These are phyloP conservation scores for Kregervanrija pseudodelftensis DNA, from an alignment of 805 yeast genomes.

Conservation along the genomic window DNA sequence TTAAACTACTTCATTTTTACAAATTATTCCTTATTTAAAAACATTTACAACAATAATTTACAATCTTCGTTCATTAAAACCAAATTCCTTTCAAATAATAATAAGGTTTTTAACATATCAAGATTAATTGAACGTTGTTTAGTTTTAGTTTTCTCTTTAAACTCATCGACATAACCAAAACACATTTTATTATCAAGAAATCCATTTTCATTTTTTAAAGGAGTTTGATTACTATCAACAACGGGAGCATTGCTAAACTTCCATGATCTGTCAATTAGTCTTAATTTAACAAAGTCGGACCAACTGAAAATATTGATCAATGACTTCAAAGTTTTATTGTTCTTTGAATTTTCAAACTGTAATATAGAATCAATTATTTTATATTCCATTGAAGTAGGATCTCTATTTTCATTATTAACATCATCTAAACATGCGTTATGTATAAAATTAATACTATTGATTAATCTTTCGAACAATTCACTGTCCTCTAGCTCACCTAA, in stretches of 20 bases:
- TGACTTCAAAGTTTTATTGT: neutral
- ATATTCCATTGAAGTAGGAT: constrained; percentile 8
- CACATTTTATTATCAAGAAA: constrained; percentile 8
- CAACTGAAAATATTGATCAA: constrained; percentile 1
- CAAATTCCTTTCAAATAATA: constrained; percentile 16
- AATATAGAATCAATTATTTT: constrained; percentile 14
- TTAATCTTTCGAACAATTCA: constrained; percentile 11
- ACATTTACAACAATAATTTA: constrained; percentile 7
- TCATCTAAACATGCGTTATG: constrained; percentile 18
- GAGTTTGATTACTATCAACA: neutral
- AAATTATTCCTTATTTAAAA: neutral
- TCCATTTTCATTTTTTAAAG: constrained; percentile 3
- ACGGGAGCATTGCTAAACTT: neutral
- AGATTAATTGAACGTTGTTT: constrained; percentile 2
- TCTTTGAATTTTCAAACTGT: constrained; percentile 18
- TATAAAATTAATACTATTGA: constrained; percentile 21
- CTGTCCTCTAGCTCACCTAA: constrained; percentile 1
- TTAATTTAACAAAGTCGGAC: constrained; percentile 6
- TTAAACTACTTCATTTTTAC: neutral
- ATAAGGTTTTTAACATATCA: constrained; percentile 6
- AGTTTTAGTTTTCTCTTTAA: neutral
- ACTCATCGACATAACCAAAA: constrained; percentile 9
- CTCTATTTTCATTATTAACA: constrained; percentile 2
- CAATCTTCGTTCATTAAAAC: constrained; percentile 17
- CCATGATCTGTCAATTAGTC: constrained; percentile 2